A percentile compares a stretch with the other conserved stretches of the same genome.
phyloP scores from a whole-genome alignment of 1,284 basidiomycete species.

The Takashimella koratensis region DNA sequence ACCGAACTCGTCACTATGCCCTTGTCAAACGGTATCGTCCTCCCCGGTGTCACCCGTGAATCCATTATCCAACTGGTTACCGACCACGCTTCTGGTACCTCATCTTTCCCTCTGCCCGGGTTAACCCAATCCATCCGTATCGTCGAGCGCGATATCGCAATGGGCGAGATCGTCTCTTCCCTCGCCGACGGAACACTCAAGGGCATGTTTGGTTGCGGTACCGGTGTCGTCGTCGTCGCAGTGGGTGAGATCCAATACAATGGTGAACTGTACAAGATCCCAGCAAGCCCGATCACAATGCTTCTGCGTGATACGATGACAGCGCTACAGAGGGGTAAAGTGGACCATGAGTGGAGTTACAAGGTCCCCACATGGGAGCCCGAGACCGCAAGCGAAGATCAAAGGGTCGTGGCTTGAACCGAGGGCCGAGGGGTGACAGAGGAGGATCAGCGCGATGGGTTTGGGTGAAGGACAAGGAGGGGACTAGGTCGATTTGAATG shows the following conservation, averaged over 20 bases:
- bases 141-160: constrained; percentile 44
- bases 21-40: constrained; percentile 44
- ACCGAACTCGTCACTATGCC: constrained; percentile 46
- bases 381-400: constrained; percentile 18
- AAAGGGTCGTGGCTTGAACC: constrained; percentile 8
- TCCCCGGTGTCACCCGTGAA: constrained; percentile 44
- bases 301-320: constrained; percentile 40
- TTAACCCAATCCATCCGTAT: constrained; percentile 42
- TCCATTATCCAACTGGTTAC: constrained; percentile 41
- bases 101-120: constrained; percentile 32
- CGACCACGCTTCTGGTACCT: constrained; percentile 34
- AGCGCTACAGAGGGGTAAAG: constrained; percentile 37
- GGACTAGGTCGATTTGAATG: too few species aligned
- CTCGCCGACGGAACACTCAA: constrained; percentile 38
- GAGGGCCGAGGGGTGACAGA: neutral
- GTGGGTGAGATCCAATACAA: constrained; percentile 37
- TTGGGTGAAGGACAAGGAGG: too few species aligned
- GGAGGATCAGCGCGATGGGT: neutral
- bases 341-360: constrained; percentile 37
- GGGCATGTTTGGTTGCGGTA: constrained; percentile 35
- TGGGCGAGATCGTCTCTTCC: constrained; percentile 39
- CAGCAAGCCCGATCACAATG: constrained; percentile 37
- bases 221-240: constrained; percentile 42
- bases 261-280: constrained; percentile 27
- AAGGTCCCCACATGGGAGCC: constrained; percentile 37